Conservation (phyloP, 108 stramenopile species). For the Halocafeteria seosinensis region DNA sequence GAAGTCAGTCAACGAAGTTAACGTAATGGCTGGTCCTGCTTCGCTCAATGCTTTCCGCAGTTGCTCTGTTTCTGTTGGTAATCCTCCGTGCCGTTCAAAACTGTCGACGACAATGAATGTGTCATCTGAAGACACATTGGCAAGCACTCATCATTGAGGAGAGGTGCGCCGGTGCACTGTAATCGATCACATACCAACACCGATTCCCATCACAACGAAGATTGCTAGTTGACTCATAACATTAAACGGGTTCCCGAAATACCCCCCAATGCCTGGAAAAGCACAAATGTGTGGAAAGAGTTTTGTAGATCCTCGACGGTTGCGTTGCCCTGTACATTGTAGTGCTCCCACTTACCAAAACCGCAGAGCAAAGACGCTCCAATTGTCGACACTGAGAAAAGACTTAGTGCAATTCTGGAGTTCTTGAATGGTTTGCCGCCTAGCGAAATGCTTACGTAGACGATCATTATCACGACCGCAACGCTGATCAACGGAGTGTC, state of each 20-base stretch:
- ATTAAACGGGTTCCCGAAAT: background rate
- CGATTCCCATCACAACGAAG: slow-evolving; percentile 11
- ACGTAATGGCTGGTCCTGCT: slow-evolving; percentile 24
- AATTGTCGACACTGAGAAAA: background rate
- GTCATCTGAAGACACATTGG: slow-evolving; percentile 12
- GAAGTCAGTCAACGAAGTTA: slow-evolving; percentile 18
- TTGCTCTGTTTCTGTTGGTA: background rate
- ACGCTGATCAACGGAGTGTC: background rate
- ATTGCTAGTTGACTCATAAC: background rate
- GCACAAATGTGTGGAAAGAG: too few relatives aligned
- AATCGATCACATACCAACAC: too few relatives aligned
- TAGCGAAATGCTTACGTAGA: background rate
- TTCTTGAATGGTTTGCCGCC: background rate
- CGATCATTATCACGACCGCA: background rate
- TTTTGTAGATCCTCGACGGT: too few relatives aligned
- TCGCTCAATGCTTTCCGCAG: background rate
- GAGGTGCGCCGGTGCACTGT: too few relatives aligned
- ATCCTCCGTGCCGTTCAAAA: background rate
- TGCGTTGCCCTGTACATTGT: too few relatives aligned
- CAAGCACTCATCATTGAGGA: too few relatives aligned
- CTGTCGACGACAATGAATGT: background rate
- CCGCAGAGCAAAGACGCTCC: background rate
- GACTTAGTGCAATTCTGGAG: background rate
- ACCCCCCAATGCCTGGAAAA: background rate
- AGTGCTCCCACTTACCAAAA: background rate